Evolutionary conservation across 176 grass and related monocot species (phyloP).

Genomic region (Calamus simplicifolius): DNA sequence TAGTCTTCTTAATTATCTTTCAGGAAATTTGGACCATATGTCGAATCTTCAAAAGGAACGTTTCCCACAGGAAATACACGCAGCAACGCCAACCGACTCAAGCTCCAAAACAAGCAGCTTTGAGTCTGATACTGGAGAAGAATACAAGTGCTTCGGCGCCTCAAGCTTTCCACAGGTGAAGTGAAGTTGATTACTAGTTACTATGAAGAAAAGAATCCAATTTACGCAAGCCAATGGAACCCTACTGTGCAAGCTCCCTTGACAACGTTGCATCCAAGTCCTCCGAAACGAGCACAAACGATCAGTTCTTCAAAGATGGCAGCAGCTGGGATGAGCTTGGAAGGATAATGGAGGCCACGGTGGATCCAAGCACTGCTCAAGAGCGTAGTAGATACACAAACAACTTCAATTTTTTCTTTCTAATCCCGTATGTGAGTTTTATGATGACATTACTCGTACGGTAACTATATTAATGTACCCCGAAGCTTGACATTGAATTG

Average conservation of each 20-base stretch:
- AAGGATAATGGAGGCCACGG: not conserved
- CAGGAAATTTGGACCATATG: conserved; percentile 95
- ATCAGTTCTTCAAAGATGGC: not conserved
- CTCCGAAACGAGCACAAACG: not conserved
- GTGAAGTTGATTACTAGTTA: not conserved
- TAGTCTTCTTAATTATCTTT: not conserved
- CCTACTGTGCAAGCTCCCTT: not conserved
- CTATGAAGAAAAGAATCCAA: conserved; percentile 15
- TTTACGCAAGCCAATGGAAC: conserved; percentile 32
- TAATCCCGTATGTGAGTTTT: not conserved
- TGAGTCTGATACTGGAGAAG: conserved; percentile 42
- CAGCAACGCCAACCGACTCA: conserved; percentile 34
- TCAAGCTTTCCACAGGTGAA: not conserved
- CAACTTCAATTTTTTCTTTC: not conserved
- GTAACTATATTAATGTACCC: no score
- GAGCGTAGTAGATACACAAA: not conserved
- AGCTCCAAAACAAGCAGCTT: conserved; percentile 61
- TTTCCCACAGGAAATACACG: conserved; percentile 49
- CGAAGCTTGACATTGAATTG: no score
- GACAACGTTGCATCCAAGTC: not conserved
- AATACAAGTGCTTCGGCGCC: conserved; percentile 23
- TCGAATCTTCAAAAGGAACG: conserved; percentile 70
- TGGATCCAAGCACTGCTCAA: not conserved
- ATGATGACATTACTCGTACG: no score
- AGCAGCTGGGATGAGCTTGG: conserved; percentile 2